Evolutionary conservation across 768 basidiomycete species (phyloP), one percentile per base, ranked within the genome.

Genomic region (Boletus eberwhitei): DNA sequence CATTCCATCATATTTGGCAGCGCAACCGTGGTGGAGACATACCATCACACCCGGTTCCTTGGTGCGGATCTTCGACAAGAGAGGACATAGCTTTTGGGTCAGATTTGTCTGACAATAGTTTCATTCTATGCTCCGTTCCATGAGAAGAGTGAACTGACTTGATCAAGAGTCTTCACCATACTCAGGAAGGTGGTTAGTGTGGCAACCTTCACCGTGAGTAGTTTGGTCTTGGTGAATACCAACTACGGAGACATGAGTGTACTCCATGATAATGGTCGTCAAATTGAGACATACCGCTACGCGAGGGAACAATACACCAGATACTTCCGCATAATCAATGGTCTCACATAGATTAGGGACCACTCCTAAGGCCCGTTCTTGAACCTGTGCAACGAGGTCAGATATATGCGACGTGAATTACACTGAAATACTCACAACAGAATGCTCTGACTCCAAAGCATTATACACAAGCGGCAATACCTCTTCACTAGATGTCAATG

Each of bases 21-120:
- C 11, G 11, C 5, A 31, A 22, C 8, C 8, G 29, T 42, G n/a
- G 5, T 43, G 19, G 13, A 14, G 35, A 50, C 58, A 54, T 62
- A 93, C 91, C 83, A 93, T 97, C 5, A 98, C 96, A 46, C 88
- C 85, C 11, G 96, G 96, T 67, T 98, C 95, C 68, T 93, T 96
- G 5, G 96, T 98, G 36, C 94, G 85, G 58, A 98, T 97, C 69
- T 93, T 97, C 0, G 94, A 88, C 24, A 99, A 78, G 16, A 98
- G 72, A 2, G 97, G 97, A 4, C 98, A 96, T 19, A 99, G 79
- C 69, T 97, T 98, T 65, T 96, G 93, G 1, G 97, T 98, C 48
- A 99, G 68, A 64, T 88, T 95, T 39, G 83, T 75, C 88, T 92
- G 52, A 52, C n/a, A 52, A 52, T 6, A n/a, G 26, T 24, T 16